These are phyloP conservation scores for Coniochaeta ligniaria DNA, from an alignment of 2,329 filamentous ascomycete species.

Conservation along the genomic window DNA sequence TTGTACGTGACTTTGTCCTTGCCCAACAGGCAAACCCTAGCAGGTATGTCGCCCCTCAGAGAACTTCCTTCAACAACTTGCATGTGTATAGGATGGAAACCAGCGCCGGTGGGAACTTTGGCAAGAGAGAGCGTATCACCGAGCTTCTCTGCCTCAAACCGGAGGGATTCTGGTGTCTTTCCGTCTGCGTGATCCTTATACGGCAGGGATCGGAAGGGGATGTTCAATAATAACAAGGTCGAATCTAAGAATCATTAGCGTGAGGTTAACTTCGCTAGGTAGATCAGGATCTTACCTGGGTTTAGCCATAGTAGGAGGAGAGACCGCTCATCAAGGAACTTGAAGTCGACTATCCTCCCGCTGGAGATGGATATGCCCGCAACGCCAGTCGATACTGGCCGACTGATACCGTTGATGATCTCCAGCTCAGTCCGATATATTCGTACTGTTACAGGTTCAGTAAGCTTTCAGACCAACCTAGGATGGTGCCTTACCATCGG, in stretches of 20 bases:
- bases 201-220: conserved; percentile 2
- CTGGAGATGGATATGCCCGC: conserved; percentile 33
- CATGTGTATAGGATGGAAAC: conserved; percentile 39
- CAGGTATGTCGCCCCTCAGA: conserved; percentile 37
- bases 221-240: not conserved
- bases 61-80: conserved; percentile 39
- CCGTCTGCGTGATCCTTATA: conserved; percentile 3
- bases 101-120: conserved; percentile 15
- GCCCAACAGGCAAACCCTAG: conserved; percentile 43
- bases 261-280: not conserved
- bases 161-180: not conserved
- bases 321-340: conserved; percentile 57
- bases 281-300: conserved; percentile 18
- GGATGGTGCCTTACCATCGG: conserved; percentile 22
- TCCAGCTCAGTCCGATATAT: conserved; percentile 46
- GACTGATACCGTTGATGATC: conserved; percentile 54
- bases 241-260: not conserved
- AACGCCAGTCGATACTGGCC: conserved; percentile 27
- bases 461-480: not conserved
- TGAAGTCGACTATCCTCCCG: conserved; percentile 50
- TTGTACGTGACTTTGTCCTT: conserved; percentile 38
- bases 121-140: not conserved
- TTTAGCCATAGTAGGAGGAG: conserved; percentile 52
- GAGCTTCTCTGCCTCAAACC: not conserved
- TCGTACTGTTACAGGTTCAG: not conserved